Conservation (phyloP, 306 rosid genomes). For the Elaeagnus macrophylla region DNA sequence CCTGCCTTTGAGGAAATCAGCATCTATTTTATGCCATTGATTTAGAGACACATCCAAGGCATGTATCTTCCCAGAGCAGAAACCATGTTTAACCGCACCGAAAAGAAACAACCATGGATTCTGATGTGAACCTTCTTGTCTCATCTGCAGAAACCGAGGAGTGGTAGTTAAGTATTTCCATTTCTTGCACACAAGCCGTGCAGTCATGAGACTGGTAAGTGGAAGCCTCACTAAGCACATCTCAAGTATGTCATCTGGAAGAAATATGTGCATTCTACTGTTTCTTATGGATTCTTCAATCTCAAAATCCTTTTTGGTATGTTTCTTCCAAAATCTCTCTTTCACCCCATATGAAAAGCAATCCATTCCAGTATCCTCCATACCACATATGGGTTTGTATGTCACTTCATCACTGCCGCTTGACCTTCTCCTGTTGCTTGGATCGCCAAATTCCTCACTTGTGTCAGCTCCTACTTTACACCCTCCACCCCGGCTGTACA, state of each 20-base stretch:
- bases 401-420: constrained; percentile 87
- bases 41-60: constrained; percentile 69
- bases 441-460: constrained; percentile 65
- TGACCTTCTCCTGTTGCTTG: constrained; percentile 71
- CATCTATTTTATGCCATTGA: constrained; percentile 83
- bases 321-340: constrained; percentile 80
- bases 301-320: constrained; percentile 47
- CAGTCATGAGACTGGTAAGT: constrained; percentile 74
- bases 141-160: constrained; percentile 75
- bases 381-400: constrained; percentile 56
- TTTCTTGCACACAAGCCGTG: constrained; percentile 94
- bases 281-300: constrained; percentile 48
- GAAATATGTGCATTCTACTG: constrained; percentile 68
- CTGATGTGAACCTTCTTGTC: constrained; percentile 69
- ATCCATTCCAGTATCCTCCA: constrained; percentile 64
- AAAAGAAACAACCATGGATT: constrained; percentile 89
- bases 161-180: constrained; percentile 83
- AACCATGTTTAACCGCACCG: constrained; percentile 86
- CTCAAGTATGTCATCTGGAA: constrained; percentile 93
- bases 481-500: constrained; percentile 84
- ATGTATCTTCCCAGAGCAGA: constrained; percentile 89
- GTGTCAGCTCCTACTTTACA: constrained; percentile 98
- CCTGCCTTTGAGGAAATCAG: constrained; percentile 74
- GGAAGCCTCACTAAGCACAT: constrained; percentile 97
- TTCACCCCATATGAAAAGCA: constrained; percentile 85